Evolutionary conservation across 2,329 filamentous ascomycete species (phyloP), one percentile per base, ranked within the genome.

Genomic region (Verticillium nubilum): DNA sequence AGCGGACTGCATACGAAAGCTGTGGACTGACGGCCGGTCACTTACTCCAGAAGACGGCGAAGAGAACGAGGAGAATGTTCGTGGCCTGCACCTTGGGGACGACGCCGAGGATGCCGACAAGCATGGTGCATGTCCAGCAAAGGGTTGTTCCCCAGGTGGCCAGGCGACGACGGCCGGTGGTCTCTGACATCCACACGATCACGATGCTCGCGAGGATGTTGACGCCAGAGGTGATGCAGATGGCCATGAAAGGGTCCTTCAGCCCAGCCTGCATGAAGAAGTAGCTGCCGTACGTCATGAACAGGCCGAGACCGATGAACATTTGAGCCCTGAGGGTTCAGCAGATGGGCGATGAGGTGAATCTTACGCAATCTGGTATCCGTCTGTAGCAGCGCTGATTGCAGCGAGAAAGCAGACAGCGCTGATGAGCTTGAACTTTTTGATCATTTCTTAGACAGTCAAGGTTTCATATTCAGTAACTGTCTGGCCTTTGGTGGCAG

Each of bases 251-350:
- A 0, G 68, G 66, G 15, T 68, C 63, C 9, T 61, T 27, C 2
- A 70, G 29, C 4, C 72, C 72, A 7, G 71, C 70, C 54, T 72
- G 71, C 54, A 70, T 68, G 47, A 73, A 74, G 54, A 74, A 74
- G 60, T 72, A 74, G 2, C 62, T 62, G 10, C 60, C 66, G 47
- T 62, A 69, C 5, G 63, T 63, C 28, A 56, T 61, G 54, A 67
- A 66, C 5, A 68, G 58, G 9, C 63, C 63, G 19, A 67, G 58
- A 2, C 67, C 67, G 12, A 67, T 59, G 47, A 68, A 65, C 31
- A 67, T 66, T 57, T 61, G 63, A 3, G 64, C 57, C 17, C 67
- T 31, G 31, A 65, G 59, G 1, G 69, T 67, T 68, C 69, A 73
- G n/a, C 19, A 67, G 58, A 3, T n/a, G n/a, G n/a, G 72, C 62